A percentile compares a stretch with the other conserved stretches of the same genome.
Conservation (phyloP, 768 basidiomycete species). For the Lactarius vividus region DNA sequence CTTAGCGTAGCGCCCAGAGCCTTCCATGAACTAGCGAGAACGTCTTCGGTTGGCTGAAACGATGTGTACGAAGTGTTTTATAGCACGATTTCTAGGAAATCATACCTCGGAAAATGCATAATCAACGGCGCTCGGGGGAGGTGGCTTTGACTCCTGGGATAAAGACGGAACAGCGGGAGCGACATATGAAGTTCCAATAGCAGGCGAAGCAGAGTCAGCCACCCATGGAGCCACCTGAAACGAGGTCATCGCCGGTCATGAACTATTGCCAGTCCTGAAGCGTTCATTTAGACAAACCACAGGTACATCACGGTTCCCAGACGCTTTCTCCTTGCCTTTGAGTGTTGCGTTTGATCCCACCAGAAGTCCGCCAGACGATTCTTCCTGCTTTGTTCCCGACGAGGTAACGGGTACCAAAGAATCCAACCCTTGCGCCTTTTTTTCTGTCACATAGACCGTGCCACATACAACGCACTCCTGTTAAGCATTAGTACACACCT, state of each 20-base stretch:
- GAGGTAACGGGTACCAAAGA: slow-evolving; percentile 10
- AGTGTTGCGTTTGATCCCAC: not conserved
- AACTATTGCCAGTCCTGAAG: not conserved
- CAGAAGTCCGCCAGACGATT: not conserved
- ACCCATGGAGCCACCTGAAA: not conserved
- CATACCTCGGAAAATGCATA: slow-evolving; percentile 7
- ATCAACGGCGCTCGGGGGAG: not conserved
- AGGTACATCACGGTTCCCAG: not conserved
- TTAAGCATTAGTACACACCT: not conserved
- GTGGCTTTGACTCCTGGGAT: slow-evolving; percentile 1
- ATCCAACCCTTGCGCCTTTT: slow-evolving; percentile 12
- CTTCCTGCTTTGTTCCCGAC: slow-evolving; percentile 6
- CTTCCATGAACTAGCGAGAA: slow-evolving; percentile 8
- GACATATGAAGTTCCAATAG: not conserved
- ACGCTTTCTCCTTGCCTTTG: slow-evolving; percentile 18
- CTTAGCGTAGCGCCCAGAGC: slow-evolving; percentile 19
- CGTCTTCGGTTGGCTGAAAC: slow-evolving; percentile 5
- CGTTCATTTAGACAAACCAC: slow-evolving; percentile 11
- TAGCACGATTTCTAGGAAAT: not conserved
- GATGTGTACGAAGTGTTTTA: not conserved
- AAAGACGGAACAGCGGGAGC: not conserved
- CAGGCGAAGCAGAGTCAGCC: not conserved
- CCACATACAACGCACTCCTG: slow-evolving; percentile 29
- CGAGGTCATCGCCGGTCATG: not conserved
- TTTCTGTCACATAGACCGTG: slow-evolving; percentile 24